These are phyloP conservation scores for Colletotrichum shisoi DNA, from an alignment of 2,329 filamentous ascomycete genomes.

Conservation along the genomic window DNA sequence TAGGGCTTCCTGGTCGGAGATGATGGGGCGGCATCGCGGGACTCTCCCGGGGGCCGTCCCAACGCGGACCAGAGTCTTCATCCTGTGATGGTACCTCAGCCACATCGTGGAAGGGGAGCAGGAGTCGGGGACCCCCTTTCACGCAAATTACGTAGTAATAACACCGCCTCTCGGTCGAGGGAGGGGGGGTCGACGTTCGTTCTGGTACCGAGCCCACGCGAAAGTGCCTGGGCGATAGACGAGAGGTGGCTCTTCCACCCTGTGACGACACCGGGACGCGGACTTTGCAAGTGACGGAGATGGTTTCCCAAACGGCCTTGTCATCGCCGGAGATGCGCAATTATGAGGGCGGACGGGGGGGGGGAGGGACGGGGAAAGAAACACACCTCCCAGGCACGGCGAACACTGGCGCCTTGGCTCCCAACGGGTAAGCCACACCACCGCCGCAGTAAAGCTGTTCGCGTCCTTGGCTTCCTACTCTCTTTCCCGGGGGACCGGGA, in stretches of 20 bases:
- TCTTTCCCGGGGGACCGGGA: background rate
- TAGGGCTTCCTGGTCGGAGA: conserved; percentile 16
- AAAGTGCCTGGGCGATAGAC: conserved; percentile 7
- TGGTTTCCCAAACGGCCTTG: conserved; percentile 29
- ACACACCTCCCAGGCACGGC: background rate
- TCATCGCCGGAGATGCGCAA: conserved; percentile 20
- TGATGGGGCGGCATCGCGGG: conserved; percentile 11
- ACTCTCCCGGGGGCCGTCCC: background rate
- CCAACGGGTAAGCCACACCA: background rate
- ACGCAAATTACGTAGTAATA: conserved; percentile 8
- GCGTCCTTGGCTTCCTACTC: background rate
- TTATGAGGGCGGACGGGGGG: background rate
- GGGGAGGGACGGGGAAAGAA: background rate
- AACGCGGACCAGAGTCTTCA: background rate
- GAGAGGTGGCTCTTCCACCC: conserved; percentile 14
- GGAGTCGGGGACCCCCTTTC: background rate
- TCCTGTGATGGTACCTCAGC: background rate
- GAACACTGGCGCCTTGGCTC: conserved; percentile 1
- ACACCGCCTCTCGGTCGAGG: background rate
- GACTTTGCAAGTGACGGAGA: conserved; percentile 18
- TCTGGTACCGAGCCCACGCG: conserved; percentile 11
- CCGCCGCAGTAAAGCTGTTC: background rate
- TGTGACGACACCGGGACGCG: conserved; percentile 10
- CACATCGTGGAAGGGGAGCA: conserved; percentile 1
- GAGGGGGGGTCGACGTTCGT: background rate